Conservation (phyloP, 257 asterid species). For the Prunella vulgaris region DNA sequence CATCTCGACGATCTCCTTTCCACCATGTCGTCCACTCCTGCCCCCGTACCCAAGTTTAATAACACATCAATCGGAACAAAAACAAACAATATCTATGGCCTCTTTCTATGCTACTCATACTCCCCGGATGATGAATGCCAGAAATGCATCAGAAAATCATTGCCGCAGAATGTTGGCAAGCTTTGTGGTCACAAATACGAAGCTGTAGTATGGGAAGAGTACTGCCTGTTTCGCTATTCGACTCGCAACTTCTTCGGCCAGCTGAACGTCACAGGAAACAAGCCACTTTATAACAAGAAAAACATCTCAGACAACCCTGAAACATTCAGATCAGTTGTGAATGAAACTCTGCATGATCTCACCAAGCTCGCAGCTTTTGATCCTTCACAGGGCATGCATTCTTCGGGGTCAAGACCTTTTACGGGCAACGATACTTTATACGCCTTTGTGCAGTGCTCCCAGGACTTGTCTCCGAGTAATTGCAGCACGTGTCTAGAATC, state of each 20-base stretch:
- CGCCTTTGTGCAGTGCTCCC: conserved; percentile 13
- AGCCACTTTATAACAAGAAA: neutral
- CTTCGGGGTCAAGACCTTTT: neutral
- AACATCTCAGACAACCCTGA: neutral
- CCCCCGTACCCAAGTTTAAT: neutral
- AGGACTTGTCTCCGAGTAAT: conserved; percentile 10
- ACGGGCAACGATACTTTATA: neutral
- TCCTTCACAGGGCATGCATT: neutral
- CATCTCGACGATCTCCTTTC: neutral
- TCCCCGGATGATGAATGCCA: neutral
- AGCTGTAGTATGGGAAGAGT: conserved; percentile 10
- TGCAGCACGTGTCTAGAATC: neutral
- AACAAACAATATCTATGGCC: neutral
- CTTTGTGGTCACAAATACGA: conserved; percentile 2
- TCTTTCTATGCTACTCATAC: conserved; percentile 8
- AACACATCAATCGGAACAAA: neutral
- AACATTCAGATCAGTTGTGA: neutral
- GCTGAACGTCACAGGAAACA: conserved; percentile 15
- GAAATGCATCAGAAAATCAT: neutral
- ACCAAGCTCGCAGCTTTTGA: conserved; percentile 1
- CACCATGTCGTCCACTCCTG: neutral
- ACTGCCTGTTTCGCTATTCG: conserved; percentile 3
- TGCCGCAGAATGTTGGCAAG: neutral
- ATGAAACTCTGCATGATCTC: neutral
- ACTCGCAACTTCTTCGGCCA: conserved; percentile 4